Percentiles rank a stretch among this genome's conserved stretches.
These are phyloP conservation scores for Sporisorium reilianum DNA, from an alignment of 1,284 basidiomycete species.

Conservation along the genomic window DNA sequence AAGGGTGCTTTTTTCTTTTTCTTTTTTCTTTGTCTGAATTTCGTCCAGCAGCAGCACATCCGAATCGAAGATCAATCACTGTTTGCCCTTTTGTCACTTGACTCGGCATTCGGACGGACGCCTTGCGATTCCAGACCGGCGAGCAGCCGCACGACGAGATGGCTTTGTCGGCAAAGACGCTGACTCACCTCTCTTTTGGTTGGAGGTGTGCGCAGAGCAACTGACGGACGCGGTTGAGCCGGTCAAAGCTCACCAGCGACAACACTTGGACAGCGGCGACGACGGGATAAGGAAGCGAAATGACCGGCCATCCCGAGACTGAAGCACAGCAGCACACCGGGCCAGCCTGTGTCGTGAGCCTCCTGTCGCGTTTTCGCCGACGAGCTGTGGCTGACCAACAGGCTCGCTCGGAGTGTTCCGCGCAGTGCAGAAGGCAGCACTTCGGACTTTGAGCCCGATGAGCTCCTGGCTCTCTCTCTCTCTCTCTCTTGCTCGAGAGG, in stretches of 20 bases:
- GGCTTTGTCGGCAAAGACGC: too few species aligned
- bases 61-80: not conserved
- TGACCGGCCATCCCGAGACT: slow-evolving; percentile 10
- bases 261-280: too few species aligned
- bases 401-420: slow-evolving; percentile 19
- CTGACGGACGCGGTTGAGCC: too few species aligned
- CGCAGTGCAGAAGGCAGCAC: not conserved
- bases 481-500: not conserved
- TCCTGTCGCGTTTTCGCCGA: slow-evolving; percentile 9
- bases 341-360: too few species aligned
- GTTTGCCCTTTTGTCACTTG: not conserved
- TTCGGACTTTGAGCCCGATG: slow-evolving; percentile 25
- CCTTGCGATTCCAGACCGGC: not conserved
- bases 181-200: too few species aligned
- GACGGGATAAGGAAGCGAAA: not conserved
- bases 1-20: slow-evolving; percentile 12
- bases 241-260: too few species aligned
- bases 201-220: too few species aligned
- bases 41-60: not conserved
- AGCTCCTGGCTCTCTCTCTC: slow-evolving; percentile 7
- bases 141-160: too few species aligned
- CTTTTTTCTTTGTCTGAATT: not conserved
- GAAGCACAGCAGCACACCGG: not conserved
- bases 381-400: too few species aligned
- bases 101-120: slow-evolving; percentile 10